Evolutionary conservation across 225 moss, liverwort and hornwort genomes (phyloP), one percentile per base, ranked within the genome.

Genomic region (Bryum argenteum): DNA sequence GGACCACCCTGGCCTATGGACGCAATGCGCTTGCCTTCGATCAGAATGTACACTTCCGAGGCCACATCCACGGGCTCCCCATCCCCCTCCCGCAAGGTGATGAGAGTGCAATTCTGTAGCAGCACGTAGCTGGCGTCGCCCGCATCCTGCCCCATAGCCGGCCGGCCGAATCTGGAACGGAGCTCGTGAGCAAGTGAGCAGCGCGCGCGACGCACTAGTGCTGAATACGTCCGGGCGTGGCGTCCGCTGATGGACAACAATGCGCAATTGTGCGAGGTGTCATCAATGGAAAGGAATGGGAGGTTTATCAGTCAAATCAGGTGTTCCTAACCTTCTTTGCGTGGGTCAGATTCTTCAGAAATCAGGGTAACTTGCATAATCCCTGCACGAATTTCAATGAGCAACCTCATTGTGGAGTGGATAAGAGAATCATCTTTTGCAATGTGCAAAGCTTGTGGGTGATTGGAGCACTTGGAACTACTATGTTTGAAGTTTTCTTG

Each of bases 41-140:
- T 67, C 66, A 84, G 37, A 10, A 87, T 61, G 75, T 84, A 69
- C 44, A 54, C 52, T 8, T 65, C 75, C 5, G 53, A n/a, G 22
- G 19, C 23, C 20, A 84, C 73, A 39, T 28, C 52, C 18, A 33
- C 48, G 19, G 37, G 51, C 8, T 48, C 73, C 11, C 56, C 57
- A 11, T 48, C 73, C 11, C 56, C 57, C 1, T 39, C 19, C 72
- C 11, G 1, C 47, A 73, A 63, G 44, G 60, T 77, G 7, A 87
- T 84, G 51, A 84, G 22, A 54, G 77, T 87, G 74, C 87, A 87
- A 67, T 87, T 82, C 24, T 23, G 62, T 40, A 87, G 40, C 74
- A 81, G 26, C 16, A 87, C 18, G 15, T 68, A 56, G 52, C n/a
- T 15, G 45, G 33, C 17, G 18, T 38, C 77, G 6, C 2, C 61